Evolutionary conservation across 1,139 yeast species (phyloP).

Genomic region (Magnusiomyces suaveolens): DNA sequence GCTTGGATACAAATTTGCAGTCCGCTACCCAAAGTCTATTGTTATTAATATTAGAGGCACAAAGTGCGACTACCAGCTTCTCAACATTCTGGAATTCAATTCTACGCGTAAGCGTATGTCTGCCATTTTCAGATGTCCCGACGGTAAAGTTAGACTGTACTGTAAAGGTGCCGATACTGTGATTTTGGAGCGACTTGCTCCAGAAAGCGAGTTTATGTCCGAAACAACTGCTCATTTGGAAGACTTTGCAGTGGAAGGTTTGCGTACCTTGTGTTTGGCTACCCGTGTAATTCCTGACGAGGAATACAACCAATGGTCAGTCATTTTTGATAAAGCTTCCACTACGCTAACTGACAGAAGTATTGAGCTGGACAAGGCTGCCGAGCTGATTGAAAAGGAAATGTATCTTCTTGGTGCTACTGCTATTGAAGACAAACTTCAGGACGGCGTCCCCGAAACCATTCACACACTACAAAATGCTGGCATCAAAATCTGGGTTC

Average conservation of each 20-base stretch:
- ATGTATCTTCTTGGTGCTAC: too few species aligned
- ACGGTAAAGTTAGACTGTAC: conserved; percentile 77
- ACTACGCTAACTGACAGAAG: conserved; percentile 69
- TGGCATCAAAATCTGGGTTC: conserved; percentile 93
- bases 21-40: conserved; percentile 79
- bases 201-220: conserved; percentile 68
- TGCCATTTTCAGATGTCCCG: conserved; percentile 87
- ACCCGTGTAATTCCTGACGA: conserved; percentile 68
- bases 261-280: conserved; percentile 90
- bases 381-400: conserved; percentile 74
- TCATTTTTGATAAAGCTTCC: conserved; percentile 64
- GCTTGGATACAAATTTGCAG: conserved; percentile 72
- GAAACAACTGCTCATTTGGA: conserved; percentile 82
- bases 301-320: conserved; percentile 61
- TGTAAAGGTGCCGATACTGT: conserved; percentile 99
- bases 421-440: too few species aligned
- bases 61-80: conserved; percentile 50
- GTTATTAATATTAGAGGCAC: conserved; percentile 47
- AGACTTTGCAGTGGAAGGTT: conserved; percentile 93
- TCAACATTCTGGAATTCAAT: conserved; percentile 87
- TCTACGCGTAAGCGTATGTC: conserved; percentile 98
- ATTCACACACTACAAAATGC: conserved; percentile 92
- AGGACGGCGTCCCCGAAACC: conserved; percentile 98
- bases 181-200: conserved; percentile 70
- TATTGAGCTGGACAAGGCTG: conserved; percentile 69